phyloP scores from a whole-genome alignment of 2,329 filamentous ascomycete species.

The Rhynchosporium graminicola region DNA sequence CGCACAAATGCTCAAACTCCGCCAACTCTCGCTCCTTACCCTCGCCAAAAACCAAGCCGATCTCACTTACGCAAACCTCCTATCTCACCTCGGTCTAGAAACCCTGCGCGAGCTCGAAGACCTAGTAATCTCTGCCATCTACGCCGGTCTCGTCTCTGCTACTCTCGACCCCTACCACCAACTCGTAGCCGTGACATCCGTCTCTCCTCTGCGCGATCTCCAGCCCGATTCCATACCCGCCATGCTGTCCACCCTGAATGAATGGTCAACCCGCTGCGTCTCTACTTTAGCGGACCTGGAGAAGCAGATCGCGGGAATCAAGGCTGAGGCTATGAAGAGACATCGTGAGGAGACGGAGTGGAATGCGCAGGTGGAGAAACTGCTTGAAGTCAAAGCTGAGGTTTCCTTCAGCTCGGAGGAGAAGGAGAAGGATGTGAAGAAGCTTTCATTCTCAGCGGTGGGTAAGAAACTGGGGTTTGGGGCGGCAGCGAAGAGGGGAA shows the following conservation, averaged over 20 bases:
- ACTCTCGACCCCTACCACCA: constrained; percentile 79
- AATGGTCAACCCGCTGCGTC: constrained; percentile 80
- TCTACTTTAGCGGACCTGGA: constrained; percentile 75
- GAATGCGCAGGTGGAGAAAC: constrained; percentile 34
- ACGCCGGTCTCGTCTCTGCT: constrained; percentile 77
- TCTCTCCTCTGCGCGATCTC: constrained; percentile 85
- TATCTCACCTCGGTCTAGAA: constrained; percentile 64
- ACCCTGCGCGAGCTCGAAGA: constrained; percentile 74
- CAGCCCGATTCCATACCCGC: constrained; percentile 68
- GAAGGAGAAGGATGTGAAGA: constrained; percentile 45
- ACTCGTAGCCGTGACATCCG: constrained; percentile 73
- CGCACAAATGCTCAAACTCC: constrained; percentile 79
- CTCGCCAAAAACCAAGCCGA: constrained; percentile 68
- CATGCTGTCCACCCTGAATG: constrained; percentile 67
- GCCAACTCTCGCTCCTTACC: constrained; percentile 84
- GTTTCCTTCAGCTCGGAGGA: constrained; percentile 27
- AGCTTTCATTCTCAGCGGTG: constrained; percentile 52
- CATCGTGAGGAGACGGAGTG: constrained; percentile 45
- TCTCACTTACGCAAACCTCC: constrained; percentile 74
- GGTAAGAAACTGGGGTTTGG: constrained; percentile 31
- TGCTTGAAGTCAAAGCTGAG: constrained; percentile 48
- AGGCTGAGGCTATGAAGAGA: constrained; percentile 55
- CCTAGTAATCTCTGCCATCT: constrained; percentile 84
- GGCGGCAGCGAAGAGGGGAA: constrained; percentile 29
- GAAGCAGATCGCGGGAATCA: constrained; percentile 68